Percentiles rank a stretch among this genome's conserved stretches.
phyloP scores from a whole-genome alignment of 2,329 filamentous ascomycete genomes.

The Penicillium rolfsii region DNA sequence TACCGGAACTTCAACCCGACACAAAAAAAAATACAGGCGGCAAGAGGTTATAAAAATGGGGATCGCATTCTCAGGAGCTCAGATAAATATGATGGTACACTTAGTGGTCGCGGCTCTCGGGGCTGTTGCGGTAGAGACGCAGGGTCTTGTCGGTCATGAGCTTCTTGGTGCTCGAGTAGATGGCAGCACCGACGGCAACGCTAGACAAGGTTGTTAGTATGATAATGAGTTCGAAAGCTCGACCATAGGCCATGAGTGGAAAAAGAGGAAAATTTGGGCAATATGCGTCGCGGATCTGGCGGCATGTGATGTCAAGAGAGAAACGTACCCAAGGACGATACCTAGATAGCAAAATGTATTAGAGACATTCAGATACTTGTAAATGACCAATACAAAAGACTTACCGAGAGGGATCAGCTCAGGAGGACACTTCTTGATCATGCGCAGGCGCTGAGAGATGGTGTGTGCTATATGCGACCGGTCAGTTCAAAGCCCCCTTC shows the following conservation, averaged over 20 bases:
- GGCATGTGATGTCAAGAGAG: constrained; percentile 18
- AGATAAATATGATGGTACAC: constrained; percentile 42
- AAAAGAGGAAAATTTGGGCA: constrained; percentile 23
- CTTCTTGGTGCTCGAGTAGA: constrained; percentile 82
- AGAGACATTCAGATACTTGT: constrained; percentile 20
- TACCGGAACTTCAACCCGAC: constrained; percentile 33
- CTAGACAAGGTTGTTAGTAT: constrained; percentile 43
- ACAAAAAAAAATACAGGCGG: constrained; percentile 37
- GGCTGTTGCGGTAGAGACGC: constrained; percentile 75
- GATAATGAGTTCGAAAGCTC: neutral
- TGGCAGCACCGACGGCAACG: constrained; percentile 72
- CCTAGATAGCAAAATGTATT: constrained; percentile 55
- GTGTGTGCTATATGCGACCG: constrained; percentile 73
- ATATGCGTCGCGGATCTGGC: constrained; percentile 15
- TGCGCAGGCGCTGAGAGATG: constrained; percentile 90
- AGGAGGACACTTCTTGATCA: constrained; percentile 84
- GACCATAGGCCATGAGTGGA: constrained; percentile 21
- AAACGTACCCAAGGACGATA: constrained; percentile 79
- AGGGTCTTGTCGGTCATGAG: constrained; percentile 89
- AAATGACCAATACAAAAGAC: constrained; percentile 37
- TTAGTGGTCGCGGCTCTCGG: constrained; percentile 46
- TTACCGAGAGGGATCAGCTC: constrained; percentile 94
- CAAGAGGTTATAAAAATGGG: constrained; percentile 26
- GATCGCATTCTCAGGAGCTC: constrained; percentile 35
- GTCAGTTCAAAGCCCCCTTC: constrained; percentile 28